phyloP scores from a whole-genome alignment of 2,329 filamentous ascomycete species.

The Blumeria graminis region DNA sequence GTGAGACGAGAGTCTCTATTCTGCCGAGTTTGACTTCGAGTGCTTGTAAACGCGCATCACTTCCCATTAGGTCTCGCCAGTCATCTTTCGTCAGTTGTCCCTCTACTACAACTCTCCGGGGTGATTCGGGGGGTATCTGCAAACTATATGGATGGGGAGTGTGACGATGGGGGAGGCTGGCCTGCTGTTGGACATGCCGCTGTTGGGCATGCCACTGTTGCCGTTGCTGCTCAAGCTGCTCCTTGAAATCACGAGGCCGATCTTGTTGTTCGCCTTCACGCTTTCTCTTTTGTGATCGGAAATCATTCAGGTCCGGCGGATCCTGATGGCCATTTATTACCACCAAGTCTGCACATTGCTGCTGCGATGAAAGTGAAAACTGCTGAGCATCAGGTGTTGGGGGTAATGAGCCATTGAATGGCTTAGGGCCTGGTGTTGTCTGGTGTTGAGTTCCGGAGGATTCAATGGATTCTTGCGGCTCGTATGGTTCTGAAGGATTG shows the following conservation, averaged over 20 bases:
- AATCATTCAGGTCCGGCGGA: conserved; percentile 9
- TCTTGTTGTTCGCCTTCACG: conserved; percentile 10
- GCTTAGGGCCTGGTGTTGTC: conserved; percentile 1
- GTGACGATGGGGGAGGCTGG: conserved; percentile 5
- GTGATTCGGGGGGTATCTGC: conserved; percentile 9
- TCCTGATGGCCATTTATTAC: conserved; percentile 7
- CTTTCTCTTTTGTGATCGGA: conserved; percentile 11
- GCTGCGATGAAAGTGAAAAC: conserved; percentile 3
- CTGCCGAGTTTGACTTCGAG: conserved; percentile 14
- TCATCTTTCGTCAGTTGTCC: conserved; percentile 14
- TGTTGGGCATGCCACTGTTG: background rate
- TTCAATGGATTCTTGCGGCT: conserved; percentile 4
- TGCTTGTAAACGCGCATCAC: conserved; percentile 12
- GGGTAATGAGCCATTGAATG: conserved; percentile 5
- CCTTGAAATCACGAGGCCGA: conserved; percentile 8
- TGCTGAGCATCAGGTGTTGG: conserved; percentile 2
- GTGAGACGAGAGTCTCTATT: conserved; percentile 13
- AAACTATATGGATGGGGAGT: conserved; percentile 5
- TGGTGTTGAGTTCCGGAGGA: background rate
- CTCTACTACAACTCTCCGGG: conserved; percentile 13
- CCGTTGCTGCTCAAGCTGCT: conserved; percentile 8
- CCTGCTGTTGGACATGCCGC: conserved; percentile 6
- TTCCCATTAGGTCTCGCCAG: conserved; percentile 15
- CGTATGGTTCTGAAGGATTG: background rate
- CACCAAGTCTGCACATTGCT: conserved; percentile 7